Conservation (phyloP, 352 stramenopile genomes). For the Phytophthora cajani region DNA sequence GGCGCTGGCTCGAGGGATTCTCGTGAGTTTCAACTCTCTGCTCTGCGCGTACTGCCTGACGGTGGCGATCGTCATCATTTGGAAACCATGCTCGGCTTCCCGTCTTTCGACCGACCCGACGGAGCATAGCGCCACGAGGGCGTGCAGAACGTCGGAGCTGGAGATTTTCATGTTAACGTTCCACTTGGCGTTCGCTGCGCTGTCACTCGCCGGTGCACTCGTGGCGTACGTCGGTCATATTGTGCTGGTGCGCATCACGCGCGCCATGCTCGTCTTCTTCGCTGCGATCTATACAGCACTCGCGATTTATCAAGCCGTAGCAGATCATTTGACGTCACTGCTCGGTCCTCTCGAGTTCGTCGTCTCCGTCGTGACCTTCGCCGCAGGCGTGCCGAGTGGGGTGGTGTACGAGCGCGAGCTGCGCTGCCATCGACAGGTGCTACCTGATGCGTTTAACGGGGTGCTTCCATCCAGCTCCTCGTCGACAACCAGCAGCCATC, state of each 20-base stretch:
- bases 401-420: constrained; percentile 12
- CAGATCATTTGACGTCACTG: background rate
- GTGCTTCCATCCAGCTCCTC: constrained; percentile 3
- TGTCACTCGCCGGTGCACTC: background rate
- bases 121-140: background rate
- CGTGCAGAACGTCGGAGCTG: constrained; percentile 1
- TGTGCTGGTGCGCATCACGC: constrained; percentile 7
- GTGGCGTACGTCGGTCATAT: constrained; percentile 14
- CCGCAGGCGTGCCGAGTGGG: constrained; percentile 5
- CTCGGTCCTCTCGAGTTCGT: constrained; percentile 9
- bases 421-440: constrained; percentile 7
- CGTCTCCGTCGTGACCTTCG: constrained; percentile 2
- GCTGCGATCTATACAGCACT: constrained; percentile 1
- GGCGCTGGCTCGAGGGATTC: constrained; percentile 3
- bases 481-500: background rate
- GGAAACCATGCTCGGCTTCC: constrained; percentile 2
- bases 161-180: constrained; percentile 13
- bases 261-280: background rate
- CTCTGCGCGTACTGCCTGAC: constrained; percentile 11
- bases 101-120: background rate
- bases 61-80: background rate
- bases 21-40: constrained; percentile 16
- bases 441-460: constrained; percentile 10
- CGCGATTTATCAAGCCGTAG: background rate
- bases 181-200: constrained; percentile 10